A percentile compares a stretch with the other conserved stretches of the same genome.
phyloP scores from a whole-genome alignment of 1,284 basidiomycete species.

The Coniophora puteana region DNA sequence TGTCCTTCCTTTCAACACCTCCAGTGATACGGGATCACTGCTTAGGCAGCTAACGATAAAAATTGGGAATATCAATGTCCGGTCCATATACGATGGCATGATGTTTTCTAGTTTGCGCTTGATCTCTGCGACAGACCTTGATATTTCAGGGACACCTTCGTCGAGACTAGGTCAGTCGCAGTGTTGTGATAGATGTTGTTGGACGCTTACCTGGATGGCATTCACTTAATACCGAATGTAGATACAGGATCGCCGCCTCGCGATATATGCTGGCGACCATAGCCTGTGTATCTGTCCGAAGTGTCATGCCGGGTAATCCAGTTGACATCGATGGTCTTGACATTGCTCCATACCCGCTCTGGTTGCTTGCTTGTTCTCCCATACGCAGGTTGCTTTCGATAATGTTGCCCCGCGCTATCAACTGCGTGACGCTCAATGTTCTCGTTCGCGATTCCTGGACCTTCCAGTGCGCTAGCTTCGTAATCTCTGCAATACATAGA shows the following conservation, averaged over 20 bases:
- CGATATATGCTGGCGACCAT: constrained; percentile 59
- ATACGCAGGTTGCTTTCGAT: constrained; percentile 63
- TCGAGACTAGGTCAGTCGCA: constrained; percentile 4
- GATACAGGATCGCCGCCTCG: constrained; percentile 64
- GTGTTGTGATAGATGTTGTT: too few species aligned
- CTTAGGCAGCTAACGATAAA: constrained; percentile 69
- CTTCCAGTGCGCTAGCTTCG: constrained; percentile 77
- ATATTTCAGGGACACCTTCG: constrained; percentile 11
- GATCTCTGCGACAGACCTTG: constrained; percentile 71
- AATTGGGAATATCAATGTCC: constrained; percentile 66
- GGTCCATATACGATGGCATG: constrained; percentile 54
- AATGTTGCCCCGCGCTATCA: constrained; percentile 59
- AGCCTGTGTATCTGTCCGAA: constrained; percentile 37
- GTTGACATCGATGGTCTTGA: constrained; percentile 22
- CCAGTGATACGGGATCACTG: constrained; percentile 55
- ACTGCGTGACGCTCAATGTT: constrained; percentile 64
- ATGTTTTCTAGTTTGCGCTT: constrained; percentile 49
- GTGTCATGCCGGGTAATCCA: constrained; percentile 22
- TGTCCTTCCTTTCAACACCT: constrained; percentile 58
- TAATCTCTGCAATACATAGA: constrained; percentile 70
- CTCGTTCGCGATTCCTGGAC: constrained; percentile 52
- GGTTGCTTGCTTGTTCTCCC: too few species aligned
- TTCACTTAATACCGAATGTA: constrained; percentile 69
- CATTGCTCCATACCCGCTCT: too few species aligned
- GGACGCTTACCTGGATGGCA: constrained; percentile 58